phyloP scores from a whole-genome alignment of 306 rosid species.

The Vigna trinervia region DNA sequence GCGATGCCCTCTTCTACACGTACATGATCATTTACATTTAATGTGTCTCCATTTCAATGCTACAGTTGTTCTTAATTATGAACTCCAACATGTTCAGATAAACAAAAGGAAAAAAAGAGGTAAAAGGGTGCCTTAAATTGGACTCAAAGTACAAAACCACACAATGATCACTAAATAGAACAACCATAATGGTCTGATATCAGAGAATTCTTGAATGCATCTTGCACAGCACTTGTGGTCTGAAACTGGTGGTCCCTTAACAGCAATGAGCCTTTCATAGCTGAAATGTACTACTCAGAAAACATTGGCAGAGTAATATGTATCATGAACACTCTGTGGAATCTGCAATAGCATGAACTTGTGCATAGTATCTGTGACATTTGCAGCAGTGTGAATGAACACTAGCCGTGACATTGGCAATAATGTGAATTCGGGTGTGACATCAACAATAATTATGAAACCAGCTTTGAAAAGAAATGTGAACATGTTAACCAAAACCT shows the following conservation, averaged over 20 bases:
- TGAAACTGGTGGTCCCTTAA: slow-evolving; percentile 27
- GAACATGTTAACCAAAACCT: slow-evolving; percentile 31
- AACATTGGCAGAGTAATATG: background rate
- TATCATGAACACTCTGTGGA: background rate
- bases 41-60: slow-evolving; percentile 11
- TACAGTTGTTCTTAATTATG: background rate
- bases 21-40: background rate
- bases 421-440: slow-evolving; percentile 39
- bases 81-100: background rate
- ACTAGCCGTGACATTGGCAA: slow-evolving; percentile 36
- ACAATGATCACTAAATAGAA: slow-evolving; percentile 32
- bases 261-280: background rate
- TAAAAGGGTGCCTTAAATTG: slow-evolving; percentile 28
- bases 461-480: slow-evolving; percentile 17
- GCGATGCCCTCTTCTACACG: background rate
- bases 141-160: slow-evolving; percentile 41
- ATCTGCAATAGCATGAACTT: slow-evolving; percentile 2
- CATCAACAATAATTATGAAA: slow-evolving; percentile 25
- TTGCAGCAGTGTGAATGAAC: slow-evolving; percentile 6
- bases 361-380: background rate
- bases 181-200: slow-evolving; percentile 24
- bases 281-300: slow-evolving; percentile 3
- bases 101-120: background rate
- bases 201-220: background rate
- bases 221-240: slow-evolving; percentile 20